These are phyloP conservation scores for Arthrobotrys iridis DNA, from an alignment of 2,329 filamentous ascomycete species.

Conservation along the genomic window DNA sequence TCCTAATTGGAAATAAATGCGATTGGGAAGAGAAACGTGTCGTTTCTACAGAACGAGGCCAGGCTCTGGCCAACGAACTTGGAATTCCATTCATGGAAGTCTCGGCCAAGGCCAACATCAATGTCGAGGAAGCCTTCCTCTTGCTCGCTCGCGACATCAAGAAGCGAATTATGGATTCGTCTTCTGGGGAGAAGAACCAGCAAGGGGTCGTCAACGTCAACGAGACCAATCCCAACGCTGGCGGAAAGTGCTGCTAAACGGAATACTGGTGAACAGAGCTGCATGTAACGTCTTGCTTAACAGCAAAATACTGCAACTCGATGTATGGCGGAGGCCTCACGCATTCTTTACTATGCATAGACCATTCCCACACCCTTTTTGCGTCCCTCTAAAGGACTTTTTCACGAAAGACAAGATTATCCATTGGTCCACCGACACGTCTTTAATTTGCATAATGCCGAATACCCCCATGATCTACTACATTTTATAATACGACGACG, in stretches of 20 bases:
- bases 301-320: conserved; percentile 36
- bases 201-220: conserved; percentile 48
- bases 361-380: conserved; percentile 28
- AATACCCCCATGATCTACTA: conserved; percentile 55
- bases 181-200: conserved; percentile 42
- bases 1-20: conserved; percentile 99
- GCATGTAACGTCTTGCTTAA: conserved; percentile 33
- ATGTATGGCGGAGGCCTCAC: conserved; percentile 30
- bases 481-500: conserved; percentile 46
- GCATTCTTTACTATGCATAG: conserved; percentile 43
- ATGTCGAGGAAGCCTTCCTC: conserved; percentile 99
- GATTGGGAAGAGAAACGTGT: conserved; percentile 99
- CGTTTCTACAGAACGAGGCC: conserved; percentile 90
- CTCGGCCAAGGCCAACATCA: conserved; percentile 98
- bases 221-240: conserved; percentile 25
- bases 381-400: conserved; percentile 19
- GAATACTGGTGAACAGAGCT: conserved; percentile 11
- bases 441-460: conserved; percentile 53
- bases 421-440: conserved; percentile 37
- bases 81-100: conserved; percentile 99
- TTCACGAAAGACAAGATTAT: conserved; percentile 40
- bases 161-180: conserved; percentile 92
- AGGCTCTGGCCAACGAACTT: conserved; percentile 92
- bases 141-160: conserved; percentile 95
- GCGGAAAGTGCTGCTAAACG: conserved; percentile 47